Evolutionary conservation across 169 alveolate genomes (phyloP).

Genomic region (Eimeria nieschulzi): DNA sequence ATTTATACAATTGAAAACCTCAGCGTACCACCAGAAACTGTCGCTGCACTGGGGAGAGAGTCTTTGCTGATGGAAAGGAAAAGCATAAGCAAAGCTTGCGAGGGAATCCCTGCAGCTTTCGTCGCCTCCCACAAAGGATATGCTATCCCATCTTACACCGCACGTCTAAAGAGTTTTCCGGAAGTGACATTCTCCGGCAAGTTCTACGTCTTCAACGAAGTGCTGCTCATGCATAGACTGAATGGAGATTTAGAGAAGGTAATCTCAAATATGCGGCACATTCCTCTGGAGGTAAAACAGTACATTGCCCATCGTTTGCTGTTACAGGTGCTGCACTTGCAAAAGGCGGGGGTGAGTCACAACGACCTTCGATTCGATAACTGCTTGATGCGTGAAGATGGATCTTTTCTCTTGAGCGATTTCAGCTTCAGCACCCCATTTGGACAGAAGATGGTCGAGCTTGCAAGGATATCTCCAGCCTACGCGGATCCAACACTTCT

Average conservation of each 20-base stretch:
- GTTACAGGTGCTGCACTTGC: slow-evolving; percentile 29
- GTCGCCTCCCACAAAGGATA: neutral
- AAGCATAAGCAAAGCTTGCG: neutral
- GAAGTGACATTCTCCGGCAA: neutral
- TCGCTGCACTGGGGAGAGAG: neutral
- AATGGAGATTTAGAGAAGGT: neutral
- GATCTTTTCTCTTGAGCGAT: slow-evolving; percentile 27
- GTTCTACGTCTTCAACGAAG: neutral
- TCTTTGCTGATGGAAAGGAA: neutral
- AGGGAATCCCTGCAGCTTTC: neutral
- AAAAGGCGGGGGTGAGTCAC: slow-evolving; percentile 10
- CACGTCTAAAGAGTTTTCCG: slow-evolving; percentile 8
- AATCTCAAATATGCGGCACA: neutral
- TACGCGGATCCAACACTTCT: slow-evolving; percentile 32
- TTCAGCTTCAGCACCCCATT: slow-evolving; percentile 2
- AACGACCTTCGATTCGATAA: neutral
- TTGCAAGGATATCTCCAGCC: neutral
- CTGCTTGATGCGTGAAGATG: neutral
- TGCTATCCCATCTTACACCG: neutral
- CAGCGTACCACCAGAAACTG: neutral
- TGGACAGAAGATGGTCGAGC: slow-evolving; percentile 13
- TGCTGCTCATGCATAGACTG: neutral
- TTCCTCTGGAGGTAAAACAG: neutral
- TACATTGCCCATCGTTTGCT: slow-evolving; percentile 22
- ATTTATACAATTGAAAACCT: neutral